phyloP scores from a whole-genome alignment of 2,329 filamentous ascomycete genomes.

The Xylaria sp. region DNA sequence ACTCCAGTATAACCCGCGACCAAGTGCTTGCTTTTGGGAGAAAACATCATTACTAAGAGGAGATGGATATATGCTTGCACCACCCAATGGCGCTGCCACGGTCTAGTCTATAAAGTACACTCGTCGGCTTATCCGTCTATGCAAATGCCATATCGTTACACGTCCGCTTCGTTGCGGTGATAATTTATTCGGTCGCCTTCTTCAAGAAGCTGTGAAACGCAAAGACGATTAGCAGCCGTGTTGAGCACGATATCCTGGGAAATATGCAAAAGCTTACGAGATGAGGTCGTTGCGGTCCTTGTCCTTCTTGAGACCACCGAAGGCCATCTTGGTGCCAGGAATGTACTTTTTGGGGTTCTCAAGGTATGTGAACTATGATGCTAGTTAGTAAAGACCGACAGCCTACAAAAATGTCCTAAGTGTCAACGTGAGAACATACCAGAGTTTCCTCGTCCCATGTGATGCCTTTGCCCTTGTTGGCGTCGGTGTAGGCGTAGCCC shows the following conservation, averaged over 20 bases:
- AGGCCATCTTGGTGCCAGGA: slow-evolving; percentile 99
- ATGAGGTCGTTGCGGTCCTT: slow-evolving; percentile 99
- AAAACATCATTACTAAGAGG: slow-evolving; percentile 43
- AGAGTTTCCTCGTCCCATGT: slow-evolving; percentile 87
- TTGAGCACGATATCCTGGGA: background rate
- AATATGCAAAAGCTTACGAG: slow-evolving; percentile 72
- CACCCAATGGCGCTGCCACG: slow-evolving; percentile 42
- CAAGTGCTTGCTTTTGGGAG: slow-evolving; percentile 25
- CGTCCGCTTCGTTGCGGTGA: slow-evolving; percentile 44
- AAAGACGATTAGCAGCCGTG: slow-evolving; percentile 6
- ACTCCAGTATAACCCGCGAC: slow-evolving; percentile 32
- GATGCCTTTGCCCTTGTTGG: slow-evolving; percentile 98
- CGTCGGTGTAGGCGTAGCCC: slow-evolving; percentile 97
- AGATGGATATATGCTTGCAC: slow-evolving; percentile 48
- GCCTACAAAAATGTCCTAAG: background rate
- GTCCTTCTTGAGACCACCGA: slow-evolving; percentile 99
- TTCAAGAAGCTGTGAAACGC: slow-evolving; percentile 68
- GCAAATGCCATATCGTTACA: slow-evolving; percentile 51
- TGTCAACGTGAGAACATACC: slow-evolving; percentile 60
- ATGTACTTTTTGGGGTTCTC: slow-evolving; percentile 99
- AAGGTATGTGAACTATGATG: slow-evolving; percentile 86
- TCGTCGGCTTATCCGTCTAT: slow-evolving; percentile 49
- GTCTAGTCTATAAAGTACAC: slow-evolving; percentile 52
- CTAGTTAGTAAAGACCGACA: slow-evolving; percentile 1
- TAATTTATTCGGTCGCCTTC: slow-evolving; percentile 74